phyloP scores from a whole-genome alignment of 495 filamentous ascomycete species.

The Neurospora sp. region DNA sequence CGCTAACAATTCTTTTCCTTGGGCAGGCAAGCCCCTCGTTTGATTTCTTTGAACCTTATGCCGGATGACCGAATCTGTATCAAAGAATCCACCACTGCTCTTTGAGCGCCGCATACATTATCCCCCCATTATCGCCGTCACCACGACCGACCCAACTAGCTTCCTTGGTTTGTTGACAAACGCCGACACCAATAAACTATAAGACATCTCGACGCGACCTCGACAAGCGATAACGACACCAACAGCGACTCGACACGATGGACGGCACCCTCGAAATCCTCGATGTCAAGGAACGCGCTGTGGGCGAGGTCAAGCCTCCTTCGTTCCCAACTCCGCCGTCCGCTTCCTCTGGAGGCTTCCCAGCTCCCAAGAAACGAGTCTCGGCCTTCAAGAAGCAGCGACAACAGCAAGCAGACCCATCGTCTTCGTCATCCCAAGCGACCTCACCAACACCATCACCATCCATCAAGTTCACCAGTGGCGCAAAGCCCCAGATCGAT shows the following conservation, averaged over 20 bases:
- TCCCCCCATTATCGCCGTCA: background rate
- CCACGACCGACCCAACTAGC: background rate
- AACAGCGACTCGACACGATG: constrained; percentile 19
- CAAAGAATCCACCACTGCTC: background rate
- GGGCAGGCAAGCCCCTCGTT: background rate
- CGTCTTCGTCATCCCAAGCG: background rate
- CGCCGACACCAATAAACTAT: background rate
- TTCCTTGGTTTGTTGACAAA: background rate
- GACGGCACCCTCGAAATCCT: constrained; percentile 44
- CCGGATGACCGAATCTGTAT: background rate
- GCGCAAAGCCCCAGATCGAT: background rate
- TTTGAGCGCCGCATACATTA: background rate
- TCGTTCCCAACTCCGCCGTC: constrained; percentile 50
- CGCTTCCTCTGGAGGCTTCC: constrained; percentile 63
- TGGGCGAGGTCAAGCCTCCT: constrained; percentile 46
- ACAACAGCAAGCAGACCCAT: constrained; percentile 14
- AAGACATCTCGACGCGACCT: background rate
- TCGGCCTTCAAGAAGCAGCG: constrained; percentile 73
- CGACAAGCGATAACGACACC: background rate
- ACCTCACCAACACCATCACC: background rate
- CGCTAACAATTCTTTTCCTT: background rate
- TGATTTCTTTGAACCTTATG: background rate
- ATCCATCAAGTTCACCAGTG: background rate
- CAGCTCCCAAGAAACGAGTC: constrained; percentile 67
- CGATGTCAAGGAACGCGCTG: constrained; percentile 69